Base-by-base conservation (phyloP, 2,329 filamentous ascomycete genomes). In the Calonectria crousiana region DNA sequence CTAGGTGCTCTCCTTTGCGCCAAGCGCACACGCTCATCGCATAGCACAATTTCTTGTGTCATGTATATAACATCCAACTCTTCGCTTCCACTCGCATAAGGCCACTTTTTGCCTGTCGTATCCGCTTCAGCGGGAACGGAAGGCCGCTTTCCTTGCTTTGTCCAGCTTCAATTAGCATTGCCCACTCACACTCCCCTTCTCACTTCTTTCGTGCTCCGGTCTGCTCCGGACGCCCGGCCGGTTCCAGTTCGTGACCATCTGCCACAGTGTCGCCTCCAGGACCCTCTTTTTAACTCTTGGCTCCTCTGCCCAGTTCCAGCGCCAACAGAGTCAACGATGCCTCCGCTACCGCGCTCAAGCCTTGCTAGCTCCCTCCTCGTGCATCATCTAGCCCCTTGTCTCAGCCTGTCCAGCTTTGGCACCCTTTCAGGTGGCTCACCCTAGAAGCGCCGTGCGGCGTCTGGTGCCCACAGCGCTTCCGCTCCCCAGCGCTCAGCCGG, bases 151-250 rank as follows among this genome's bases (percentile, higher is more conserved):
- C 56, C 38, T 38, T 52, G 60, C 66, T 66, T 66, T 72, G 56
- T 62, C 34, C 66, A 38, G 30, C 74, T 66, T 69, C 53, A 64
- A 75, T 52, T 77, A 64, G 62, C 68, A 52, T 58, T 69, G 14
- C 60, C 67, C 56, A 72, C 44, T 67, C 66, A 67, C 66, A 52
- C 34, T 71, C 69, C 49, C 49, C 20, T 67, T 70, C 26, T 51
- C 60, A 65, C 71, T 69, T 51, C 73, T 72, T 34, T 68, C 69
- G 60, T 56, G 73, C 30, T 75, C 78, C 78, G 78, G 78, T 75
- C 72, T 74, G 73, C 74, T 80, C 78, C 78, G 78, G 73, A 69
- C 62, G 71, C 60, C 72, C 72, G 72, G 60, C 44, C 72, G 47
- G 68, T 26, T 47, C 51, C 58, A 71, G 52, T 44, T 71, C 51